phyloP scores from a whole-genome alignment of 2,329 filamentous ascomycete genomes.

The Hansfordia pulvinata region DNA sequence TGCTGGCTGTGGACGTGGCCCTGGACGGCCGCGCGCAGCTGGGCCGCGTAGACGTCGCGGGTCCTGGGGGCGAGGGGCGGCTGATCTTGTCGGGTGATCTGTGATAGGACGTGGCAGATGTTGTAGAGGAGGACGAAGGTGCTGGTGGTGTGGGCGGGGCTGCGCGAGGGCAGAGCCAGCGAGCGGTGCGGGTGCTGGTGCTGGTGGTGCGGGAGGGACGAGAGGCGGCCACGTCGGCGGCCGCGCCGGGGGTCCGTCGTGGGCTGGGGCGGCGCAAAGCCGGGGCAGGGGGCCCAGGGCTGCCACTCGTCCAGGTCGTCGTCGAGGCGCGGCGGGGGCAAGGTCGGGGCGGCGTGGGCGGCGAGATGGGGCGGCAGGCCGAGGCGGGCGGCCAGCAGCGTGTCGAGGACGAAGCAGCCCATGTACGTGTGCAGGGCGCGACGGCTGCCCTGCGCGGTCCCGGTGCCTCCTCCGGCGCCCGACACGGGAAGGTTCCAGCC shows the following conservation, averaged over 20 bases:
- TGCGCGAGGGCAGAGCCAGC: conserved; percentile 4
- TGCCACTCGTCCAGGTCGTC: conserved; percentile 64
- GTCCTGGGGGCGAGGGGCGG: conserved; percentile 1
- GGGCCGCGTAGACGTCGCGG: conserved; percentile 2
- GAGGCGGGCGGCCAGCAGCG: conserved; percentile 36
- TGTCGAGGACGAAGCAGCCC: conserved; percentile 51
- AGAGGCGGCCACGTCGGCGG: conserved; percentile 6
- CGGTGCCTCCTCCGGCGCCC: too few relatives aligned
- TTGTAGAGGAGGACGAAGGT: conserved; percentile 8
- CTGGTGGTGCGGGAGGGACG: conserved; percentile 9
- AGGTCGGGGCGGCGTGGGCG: conserved; percentile 29
- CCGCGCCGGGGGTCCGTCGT: too few relatives aligned
- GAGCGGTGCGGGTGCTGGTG: conserved; percentile 4
- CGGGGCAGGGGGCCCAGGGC: conserved; percentile 45
- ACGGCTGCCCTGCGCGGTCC: too few relatives aligned
- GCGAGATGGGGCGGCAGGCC: conserved; percentile 35
- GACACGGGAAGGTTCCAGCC: too few relatives aligned
- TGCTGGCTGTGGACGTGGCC: background rate
- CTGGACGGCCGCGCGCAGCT: conserved; percentile 3
- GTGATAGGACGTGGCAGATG: conserved; percentile 7
- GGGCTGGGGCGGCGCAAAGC: conserved; percentile 16
- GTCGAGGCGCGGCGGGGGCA: conserved; percentile 35
- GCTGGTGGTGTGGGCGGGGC: conserved; percentile 11
- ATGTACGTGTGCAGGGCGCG: conserved; percentile 30
- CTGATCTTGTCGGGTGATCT: background rate